phyloP scores from a whole-genome alignment of 2,329 filamentous ascomycete species.

The Cladosporium sp. region DNA sequence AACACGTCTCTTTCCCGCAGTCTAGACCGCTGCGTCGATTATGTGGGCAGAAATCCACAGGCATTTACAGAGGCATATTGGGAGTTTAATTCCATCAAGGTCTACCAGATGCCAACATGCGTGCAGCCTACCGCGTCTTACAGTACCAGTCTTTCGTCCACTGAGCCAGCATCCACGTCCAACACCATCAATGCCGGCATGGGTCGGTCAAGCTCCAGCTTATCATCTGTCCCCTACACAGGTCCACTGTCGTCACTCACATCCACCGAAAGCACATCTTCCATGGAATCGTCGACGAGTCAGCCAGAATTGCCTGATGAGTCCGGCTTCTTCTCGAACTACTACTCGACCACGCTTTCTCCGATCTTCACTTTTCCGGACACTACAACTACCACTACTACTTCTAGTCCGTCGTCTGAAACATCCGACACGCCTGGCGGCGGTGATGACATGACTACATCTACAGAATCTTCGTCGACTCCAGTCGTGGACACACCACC shows the following conservation, averaged over 20 bases:
- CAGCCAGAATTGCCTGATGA: too few species aligned
- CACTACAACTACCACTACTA: too few species aligned
- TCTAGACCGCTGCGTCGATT: conserved; percentile 26
- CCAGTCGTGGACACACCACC: neutral
- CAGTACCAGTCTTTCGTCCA: conserved; percentile 24
- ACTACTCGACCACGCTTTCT: too few species aligned
- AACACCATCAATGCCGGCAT: conserved; percentile 25
- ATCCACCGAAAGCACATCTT: neutral
- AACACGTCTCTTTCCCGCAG: conserved; percentile 12
- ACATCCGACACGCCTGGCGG: neutral
- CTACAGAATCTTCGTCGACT: neutral
- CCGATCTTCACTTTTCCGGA: too few species aligned
- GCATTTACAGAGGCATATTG: conserved; percentile 36
- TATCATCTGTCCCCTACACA: conserved; percentile 22
- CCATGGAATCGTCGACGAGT: neutral
- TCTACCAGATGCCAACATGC: conserved; percentile 34
- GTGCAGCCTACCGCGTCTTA: conserved; percentile 22
- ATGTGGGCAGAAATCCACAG: conserved; percentile 30
- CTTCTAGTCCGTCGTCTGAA: too few species aligned
- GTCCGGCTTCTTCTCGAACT: too few species aligned
- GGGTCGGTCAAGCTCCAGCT: conserved; percentile 22
- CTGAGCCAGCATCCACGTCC: conserved; percentile 16
- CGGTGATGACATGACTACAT: neutral
- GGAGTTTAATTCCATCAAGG: conserved; percentile 37
- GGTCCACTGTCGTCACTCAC: conserved; percentile 24